Conservation (phyloP, 1,284 basidiomycete genomes). For the Rhodotorula sp. region DNA sequence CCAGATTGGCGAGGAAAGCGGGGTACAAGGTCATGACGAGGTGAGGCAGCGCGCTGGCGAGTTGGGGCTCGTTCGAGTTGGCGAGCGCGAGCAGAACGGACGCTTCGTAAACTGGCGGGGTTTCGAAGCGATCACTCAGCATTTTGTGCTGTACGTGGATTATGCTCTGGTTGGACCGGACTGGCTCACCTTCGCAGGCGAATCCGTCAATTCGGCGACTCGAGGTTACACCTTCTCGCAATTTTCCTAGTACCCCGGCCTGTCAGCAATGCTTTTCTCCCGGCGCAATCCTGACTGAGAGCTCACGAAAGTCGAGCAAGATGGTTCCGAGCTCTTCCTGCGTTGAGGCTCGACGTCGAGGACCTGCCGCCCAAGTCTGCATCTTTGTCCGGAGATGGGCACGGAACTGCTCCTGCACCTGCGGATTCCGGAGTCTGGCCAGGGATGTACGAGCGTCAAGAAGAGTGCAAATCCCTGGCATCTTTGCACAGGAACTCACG, state of each 20-base stretch:
- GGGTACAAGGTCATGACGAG: conserved; percentile 30
- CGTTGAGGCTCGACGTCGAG: neutral
- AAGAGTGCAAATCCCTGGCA: neutral
- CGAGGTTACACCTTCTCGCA: conserved; percentile 34
- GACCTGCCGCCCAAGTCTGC: conserved; percentile 10
- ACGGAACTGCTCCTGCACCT: conserved; percentile 29
- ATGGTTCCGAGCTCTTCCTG: conserved; percentile 34
- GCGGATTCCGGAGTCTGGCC: conserved; percentile 23
- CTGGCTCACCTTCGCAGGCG: conserved; percentile 29
- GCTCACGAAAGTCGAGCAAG: conserved; percentile 36
- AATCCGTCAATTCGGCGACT: conserved; percentile 27
- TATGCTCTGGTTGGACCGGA: neutral
- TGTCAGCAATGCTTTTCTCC: too few relatives aligned
- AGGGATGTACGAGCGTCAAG: too few relatives aligned
- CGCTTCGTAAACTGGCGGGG: conserved; percentile 30
- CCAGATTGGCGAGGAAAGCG: neutral
- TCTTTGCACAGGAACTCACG: conserved; percentile 10
- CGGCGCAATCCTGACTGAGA: too few relatives aligned
- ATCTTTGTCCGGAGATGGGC: conserved; percentile 28
- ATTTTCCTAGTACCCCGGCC: conserved; percentile 21
- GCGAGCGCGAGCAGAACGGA: conserved; percentile 25
- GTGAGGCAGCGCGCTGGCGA: conserved; percentile 26
- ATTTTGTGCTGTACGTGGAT: neutral
- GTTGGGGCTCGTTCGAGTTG: conserved; percentile 30
- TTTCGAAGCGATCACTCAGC: too few relatives aligned